Evolutionary conservation across 768 basidiomycete species (phyloP), one percentile per base, ranked within the genome.

Genomic region (Daedalea quercina): DNA sequence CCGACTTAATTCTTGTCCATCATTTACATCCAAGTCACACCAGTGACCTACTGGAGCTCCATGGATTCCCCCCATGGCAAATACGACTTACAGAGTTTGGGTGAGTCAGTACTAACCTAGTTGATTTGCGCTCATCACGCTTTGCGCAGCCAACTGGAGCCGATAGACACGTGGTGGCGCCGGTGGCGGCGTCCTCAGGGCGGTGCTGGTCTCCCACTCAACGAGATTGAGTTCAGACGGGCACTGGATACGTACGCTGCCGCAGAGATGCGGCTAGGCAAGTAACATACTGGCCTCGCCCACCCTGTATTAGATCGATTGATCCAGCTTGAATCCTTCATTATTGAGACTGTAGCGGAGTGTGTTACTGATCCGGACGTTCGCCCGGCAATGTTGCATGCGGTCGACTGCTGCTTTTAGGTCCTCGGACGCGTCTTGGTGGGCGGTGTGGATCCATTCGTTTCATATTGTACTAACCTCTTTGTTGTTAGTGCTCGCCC

Each of bases 51-150:
- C 66, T 84, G 47, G 87, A 90, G 64, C 70, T 90, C 20, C 70
- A 85, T 58, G 85, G 84, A 3, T 90, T 85, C 60, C 90, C 90
- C 17, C 90, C 90, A 15, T 92, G 90, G 89, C 90, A 92, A 60
- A 79, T 83, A n/a, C 74, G 84, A 51, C 69, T 92, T 40, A 87
- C 87, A 43, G 90, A 92, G 66, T 82, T 92, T 55, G 76, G 82
- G 90, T 90, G 63, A 68, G 85, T 69, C 11, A 35, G 11, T 31
- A 11, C 4, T 31, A 31, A 11, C 28, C 28, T 11, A 4, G 11
- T 31, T 11, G 11, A 31, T 11, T 31, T 6, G 6, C 11, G 28
- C 28, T 31, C 6, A 31, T 6, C 11, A 11, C 11, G 6, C 28
- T 4, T 4, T 11, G 6, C 28, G 28, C 28, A 31, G 28, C 28